These are phyloP conservation scores for Mentha longifolia DNA, from an alignment of 257 asterid species.

Conservation along the genomic window DNA sequence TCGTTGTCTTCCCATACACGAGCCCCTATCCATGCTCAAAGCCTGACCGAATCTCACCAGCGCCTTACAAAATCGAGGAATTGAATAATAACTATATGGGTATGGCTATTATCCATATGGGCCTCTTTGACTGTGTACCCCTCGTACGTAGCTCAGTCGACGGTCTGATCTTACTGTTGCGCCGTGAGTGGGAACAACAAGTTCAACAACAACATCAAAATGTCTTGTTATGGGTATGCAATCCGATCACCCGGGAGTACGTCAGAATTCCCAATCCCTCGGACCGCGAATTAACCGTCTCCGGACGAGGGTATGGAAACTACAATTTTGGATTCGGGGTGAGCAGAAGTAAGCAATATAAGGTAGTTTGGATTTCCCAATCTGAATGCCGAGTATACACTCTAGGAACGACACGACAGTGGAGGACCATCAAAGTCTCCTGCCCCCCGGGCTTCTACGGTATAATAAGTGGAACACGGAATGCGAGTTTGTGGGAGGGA, in stretches of 20 bases:
- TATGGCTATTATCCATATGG: background rate
- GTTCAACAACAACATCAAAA: background rate
- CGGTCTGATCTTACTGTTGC: background rate
- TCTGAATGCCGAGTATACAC: background rate
- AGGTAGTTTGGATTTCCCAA: background rate
- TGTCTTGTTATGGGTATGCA: background rate
- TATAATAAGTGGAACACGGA: background rate
- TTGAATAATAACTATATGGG: background rate
- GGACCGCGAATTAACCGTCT: too few species aligned
- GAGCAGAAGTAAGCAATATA: background rate
- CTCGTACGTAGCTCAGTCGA: background rate
- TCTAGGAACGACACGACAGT: background rate
- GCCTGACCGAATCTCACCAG: background rate
- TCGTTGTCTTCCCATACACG: background rate
- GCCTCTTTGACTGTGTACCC: background rate
- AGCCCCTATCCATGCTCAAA: background rate
- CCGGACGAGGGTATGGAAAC: background rate
- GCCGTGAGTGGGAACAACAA: background rate
- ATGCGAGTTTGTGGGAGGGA: background rate
- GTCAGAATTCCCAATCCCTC: conserved; percentile 1
- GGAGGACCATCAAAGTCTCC: background rate
- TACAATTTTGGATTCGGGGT: background rate
- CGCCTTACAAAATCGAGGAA: background rate
- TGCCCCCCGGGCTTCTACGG: background rate
- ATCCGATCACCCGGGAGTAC: background rate